Base-by-base conservation (phyloP, 257 asterid species). In the Prunella vulgaris region DNA sequence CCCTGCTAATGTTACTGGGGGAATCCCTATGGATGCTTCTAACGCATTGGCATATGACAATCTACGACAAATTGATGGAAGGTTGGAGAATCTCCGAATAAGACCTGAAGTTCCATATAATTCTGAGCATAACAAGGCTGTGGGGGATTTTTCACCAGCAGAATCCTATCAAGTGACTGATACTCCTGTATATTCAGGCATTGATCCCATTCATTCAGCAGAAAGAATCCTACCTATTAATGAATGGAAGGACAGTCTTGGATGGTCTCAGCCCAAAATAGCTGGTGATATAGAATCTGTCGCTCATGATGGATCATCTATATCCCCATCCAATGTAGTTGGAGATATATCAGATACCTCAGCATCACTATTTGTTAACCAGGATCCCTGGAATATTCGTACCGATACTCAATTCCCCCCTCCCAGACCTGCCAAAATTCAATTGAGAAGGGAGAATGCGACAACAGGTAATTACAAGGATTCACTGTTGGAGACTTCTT, bases 351-450 rank as follows among this genome's bases (percentile, higher is more conserved):
- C 65, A 7, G 92, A 90, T 66, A 79, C 75, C 79, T 84, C 91
- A 24, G 69, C 82, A 65, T 87, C 96, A 18, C 73, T 87, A 44
- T 89, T 86, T 77, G 77, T 87, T 76, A 78, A 86, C 76, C 96
- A 85, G 80, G 99, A 94, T 77, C 95, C 94, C 60, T 94, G 97
- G 96, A 86, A 69, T 81, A 48, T 89, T 81, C 79, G 70, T 64
- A 71, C 75, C 28, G 97, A 91, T 63, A 66, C 81, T 69, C 92
- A 84, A 53, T 84, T 85, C 64, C 95, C 96, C 66, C 96, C 96
- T 67, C 97, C 96, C 30, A 81, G 58, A 60, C 96, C 96, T 38
- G 86, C 76, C 88, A 88, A 84, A 78, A 68, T 83, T 80, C 95
- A 82, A 78, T 53, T 80, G 10, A 87, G 79, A 70, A 90, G 79